Base-by-base conservation (phyloP, 2,329 filamentous ascomycete genomes). In the Stagonosporopsis rhizophila region DNA sequence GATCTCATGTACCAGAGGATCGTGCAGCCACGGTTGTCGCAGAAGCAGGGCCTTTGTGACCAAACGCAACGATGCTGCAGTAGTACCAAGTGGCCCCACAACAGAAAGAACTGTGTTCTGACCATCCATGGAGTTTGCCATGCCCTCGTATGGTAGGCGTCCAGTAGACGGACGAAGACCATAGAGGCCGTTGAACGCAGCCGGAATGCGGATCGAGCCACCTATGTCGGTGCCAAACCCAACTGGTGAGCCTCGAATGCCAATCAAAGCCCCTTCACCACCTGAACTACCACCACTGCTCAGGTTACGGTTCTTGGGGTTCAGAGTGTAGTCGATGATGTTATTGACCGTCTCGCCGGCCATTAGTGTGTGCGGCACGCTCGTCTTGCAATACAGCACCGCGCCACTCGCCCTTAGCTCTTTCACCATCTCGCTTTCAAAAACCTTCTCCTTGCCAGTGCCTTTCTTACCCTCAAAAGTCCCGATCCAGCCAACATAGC, bases 1-100 rank as follows among this genome's bases (percentile, higher is more conserved):
- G 0, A 91, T 78, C 19, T 89, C 85, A 37, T 86, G 75, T 0
- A 88, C 86, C 0, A 87, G 75, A 0, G 89, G 88, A 69, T 91
- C 89, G 60, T 84, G 75, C 1, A 85, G 73, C 89, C 89, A 91
- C 0, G 89, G 89, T 49, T 85, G 65, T 28, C 81, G 81, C 12
- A 77, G 78, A 1, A 92, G 75, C 2, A 90, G 68, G 0, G 82
- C 76, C 63, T 85, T 81, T 2, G 86, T 79, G 2, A 87, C 66
- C 3, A 90, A 72, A 35, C 80, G 81, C 12, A 90, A 65, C 0
- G 81, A 82, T 1, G 79, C 78, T 1, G 83, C 74, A 1, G 83
- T 85, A 0, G 82, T 83, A 0, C 83, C 83, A 14, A 92, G 70
- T 0, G 87, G 86, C 0, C 88, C 89, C 12, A 88, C 81, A 1